Base-by-base conservation (phyloP, 768 basidiomycete genomes). In the Hericium coralloides region DNA sequence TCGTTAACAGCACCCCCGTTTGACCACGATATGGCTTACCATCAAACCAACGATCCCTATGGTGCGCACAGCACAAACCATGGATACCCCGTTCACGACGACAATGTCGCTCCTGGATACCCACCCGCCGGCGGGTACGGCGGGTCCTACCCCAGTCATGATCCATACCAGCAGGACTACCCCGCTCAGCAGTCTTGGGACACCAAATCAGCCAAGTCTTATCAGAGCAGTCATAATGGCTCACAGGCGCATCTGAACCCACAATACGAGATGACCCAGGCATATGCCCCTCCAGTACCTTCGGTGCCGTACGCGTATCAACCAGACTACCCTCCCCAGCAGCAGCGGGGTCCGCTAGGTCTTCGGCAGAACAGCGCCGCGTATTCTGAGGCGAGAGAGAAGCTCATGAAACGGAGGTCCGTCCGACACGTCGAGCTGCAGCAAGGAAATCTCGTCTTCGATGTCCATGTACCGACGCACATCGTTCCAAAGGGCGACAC, bases 371-470 rank as follows among this genome's bases (percentile, higher is more conserved):
- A 72, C 59, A 77, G 77, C 67, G 72, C 67, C 49, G 72, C 74
- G 15, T 92, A 83, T 70, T 81, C 83, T 23, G 74, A 75, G 45
- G 86, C 85, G 47, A 75, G 82, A 62, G 89, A 92, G 59, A 87
- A 89, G 69, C 80, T 92, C 71, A 83, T 92, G 83, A 89, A 85
- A 67, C 82, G 85, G 45, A 78, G 89, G 53, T 88, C 87, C 39
- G 76, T 89, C 45, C 82, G 85, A 58, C 85, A 91, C 62, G 86
- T 94, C 58, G 83, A 85, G 63, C 82, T 94, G 38, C 77, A 83
- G 67, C 76, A 90, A 55, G 92, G 92, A 39, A 94, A 94, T 69
- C 72, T 94, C 49, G 87, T 94, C 18, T 79, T 93, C 57, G 92
- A 94, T 66, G 81, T 91, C 50, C 82, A 78, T 25, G 91, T 91